Percentiles rank a stretch among this genome's conserved stretches.
These are phyloP conservation scores for Cryptosporidium canis DNA, from an alignment of 169 alveolate genomes.

Conservation along the genomic window DNA sequence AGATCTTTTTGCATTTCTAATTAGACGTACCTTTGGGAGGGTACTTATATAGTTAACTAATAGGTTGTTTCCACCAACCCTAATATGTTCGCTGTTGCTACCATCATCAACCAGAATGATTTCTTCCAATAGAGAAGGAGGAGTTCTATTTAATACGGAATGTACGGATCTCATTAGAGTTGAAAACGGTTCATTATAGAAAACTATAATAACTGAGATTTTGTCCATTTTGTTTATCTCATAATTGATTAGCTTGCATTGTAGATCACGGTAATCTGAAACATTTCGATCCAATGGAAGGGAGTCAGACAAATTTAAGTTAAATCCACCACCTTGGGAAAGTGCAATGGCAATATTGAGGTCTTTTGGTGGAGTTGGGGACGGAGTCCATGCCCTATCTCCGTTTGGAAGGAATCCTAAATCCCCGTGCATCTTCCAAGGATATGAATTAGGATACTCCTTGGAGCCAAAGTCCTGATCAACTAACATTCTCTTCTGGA, in stretches of 20 bases:
- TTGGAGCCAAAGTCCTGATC: not conserved
- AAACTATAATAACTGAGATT: constrained; percentile 78
- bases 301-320: constrained; percentile 73
- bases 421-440: constrained; percentile 72
- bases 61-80: constrained; percentile 35
- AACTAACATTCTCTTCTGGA: constrained; percentile 9
- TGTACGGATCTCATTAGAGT: constrained; percentile 79
- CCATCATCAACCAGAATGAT: constrained; percentile 79
- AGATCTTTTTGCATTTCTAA: constrained; percentile 74
- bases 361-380: constrained; percentile 60
- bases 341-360: constrained; percentile 73
- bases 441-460: constrained; percentile 54
- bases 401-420: constrained; percentile 41
- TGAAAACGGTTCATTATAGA: constrained; percentile 79
- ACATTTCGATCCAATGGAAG: constrained; percentile 78
- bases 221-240: constrained; percentile 69
- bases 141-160: constrained; percentile 77
- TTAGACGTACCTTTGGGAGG: constrained; percentile 74
- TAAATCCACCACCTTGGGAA: constrained; percentile 79
- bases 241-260: constrained; percentile 56
- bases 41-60: constrained; percentile 67
- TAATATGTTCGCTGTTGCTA: constrained; percentile 51
- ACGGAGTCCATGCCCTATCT: constrained; percentile 58
- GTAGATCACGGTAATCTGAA: constrained; percentile 73
- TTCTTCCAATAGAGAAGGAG: constrained; percentile 77